These are phyloP conservation scores for Dunaliella primolecta DNA, from an alignment of 139 green algal species.

Conservation along the genomic window DNA sequence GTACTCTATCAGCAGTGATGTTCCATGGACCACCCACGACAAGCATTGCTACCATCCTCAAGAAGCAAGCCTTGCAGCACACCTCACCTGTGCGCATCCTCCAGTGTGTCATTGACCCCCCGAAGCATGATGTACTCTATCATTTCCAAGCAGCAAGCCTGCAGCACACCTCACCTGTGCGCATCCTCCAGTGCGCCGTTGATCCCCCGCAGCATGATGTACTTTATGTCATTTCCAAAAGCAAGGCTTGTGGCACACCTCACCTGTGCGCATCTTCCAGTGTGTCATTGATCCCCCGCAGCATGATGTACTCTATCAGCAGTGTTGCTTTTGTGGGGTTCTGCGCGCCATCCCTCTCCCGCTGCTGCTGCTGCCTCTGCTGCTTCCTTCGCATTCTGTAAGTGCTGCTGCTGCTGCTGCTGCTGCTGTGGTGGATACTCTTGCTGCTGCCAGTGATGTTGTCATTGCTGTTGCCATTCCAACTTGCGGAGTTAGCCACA, in stretches of 20 bases:
- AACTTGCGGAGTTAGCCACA: neutral
- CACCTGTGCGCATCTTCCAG: slow-evolving; percentile 64
- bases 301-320: slow-evolving; percentile 92
- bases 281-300: slow-evolving; percentile 83
- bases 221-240: no score
- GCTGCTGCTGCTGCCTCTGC: slow-evolving; percentile 9
- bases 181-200: slow-evolving; percentile 86
- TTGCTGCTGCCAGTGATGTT: neutral
- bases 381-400: neutral
- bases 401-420: neutral
- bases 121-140: no score
- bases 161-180: slow-evolving; percentile 19
- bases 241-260: no score
- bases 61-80: no score
- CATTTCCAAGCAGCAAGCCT: no score
- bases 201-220: slow-evolving; percentile 74
- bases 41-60: no score
- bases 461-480: neutral
- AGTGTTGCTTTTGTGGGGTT: slow-evolving; percentile 32
- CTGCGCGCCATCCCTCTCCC: neutral
- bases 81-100: no score
- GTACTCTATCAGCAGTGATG: slow-evolving; percentile 86
- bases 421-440: neutral
- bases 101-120: slow-evolving; percentile 84
- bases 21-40: no score